phyloP scores from a whole-genome alignment of 305 asterid species.

The Rubia balearica region DNA sequence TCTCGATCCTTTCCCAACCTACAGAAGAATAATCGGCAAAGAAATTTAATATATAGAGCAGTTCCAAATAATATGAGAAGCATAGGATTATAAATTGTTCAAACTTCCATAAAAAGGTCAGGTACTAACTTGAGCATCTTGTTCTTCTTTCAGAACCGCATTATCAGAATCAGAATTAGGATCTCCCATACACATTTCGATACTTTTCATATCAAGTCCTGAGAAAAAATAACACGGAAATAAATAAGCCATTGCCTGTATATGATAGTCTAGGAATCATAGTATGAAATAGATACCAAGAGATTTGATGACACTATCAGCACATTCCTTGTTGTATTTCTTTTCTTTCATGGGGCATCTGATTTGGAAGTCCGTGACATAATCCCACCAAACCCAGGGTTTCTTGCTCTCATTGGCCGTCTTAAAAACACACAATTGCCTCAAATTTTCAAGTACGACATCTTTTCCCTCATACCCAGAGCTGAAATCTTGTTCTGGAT shows the following conservation, averaged over 20 bases:
- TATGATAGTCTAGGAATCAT: background rate
- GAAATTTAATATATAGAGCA: background rate
- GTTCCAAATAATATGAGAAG: background rate
- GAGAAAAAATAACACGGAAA: conserved; percentile 20
- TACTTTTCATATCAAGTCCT: conserved; percentile 65
- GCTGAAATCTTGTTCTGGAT: conserved; percentile 96
- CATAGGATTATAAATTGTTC: background rate
- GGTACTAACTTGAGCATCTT: conserved; percentile 78
- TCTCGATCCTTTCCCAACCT: conserved; percentile 96
- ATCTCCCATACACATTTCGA: conserved; percentile 89
- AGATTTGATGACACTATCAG: conserved; percentile 61
- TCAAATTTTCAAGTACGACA: conserved; percentile 81
- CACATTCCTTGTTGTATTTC: conserved; percentile 88
- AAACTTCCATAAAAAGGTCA: background rate
- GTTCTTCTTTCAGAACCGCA: conserved; percentile 80
- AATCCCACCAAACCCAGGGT: conserved; percentile 99
- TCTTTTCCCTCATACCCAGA: conserved; percentile 88
- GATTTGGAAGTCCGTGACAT: conserved; percentile 92
- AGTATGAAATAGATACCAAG: conserved; percentile 42
- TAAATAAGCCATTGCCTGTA: conserved; percentile 7
- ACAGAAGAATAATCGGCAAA: conserved; percentile 25
- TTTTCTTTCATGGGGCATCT: conserved; percentile 98
- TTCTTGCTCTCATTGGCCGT: conserved; percentile 77
- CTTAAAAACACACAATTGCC: conserved; percentile 86
- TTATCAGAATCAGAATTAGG: conserved; percentile 71